A percentile compares a stretch with the other conserved stretches of the same genome.
Conservation (phyloP, 805 yeast genomes). For the Candida saitoana region DNA sequence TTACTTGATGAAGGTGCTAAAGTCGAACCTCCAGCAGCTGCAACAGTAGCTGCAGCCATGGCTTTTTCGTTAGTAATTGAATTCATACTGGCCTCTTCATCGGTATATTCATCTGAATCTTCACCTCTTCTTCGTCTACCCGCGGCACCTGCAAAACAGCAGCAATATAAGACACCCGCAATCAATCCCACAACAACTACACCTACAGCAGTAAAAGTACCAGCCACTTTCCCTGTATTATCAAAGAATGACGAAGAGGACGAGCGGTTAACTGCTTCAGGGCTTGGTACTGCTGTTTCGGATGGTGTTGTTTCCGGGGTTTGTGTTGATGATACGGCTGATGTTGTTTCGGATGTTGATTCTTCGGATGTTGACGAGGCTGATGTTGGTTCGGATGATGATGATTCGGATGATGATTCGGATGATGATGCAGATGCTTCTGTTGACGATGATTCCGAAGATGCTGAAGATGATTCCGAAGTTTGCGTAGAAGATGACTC, state of each 20-base stretch:
- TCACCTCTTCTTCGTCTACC: slow-evolving; percentile 7
- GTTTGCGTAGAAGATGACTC: no score
- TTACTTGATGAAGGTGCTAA: slow-evolving; percentile 3
- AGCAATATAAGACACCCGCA: slow-evolving; percentile 39
- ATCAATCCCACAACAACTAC: slow-evolving; percentile 49
- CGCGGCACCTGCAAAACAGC: slow-evolving; percentile 19
- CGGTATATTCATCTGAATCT: slow-evolving; percentile 26
- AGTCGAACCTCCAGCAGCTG: slow-evolving; percentile 1
- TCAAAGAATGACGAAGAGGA: slow-evolving; percentile 50
- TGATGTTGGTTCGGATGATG: slow-evolving; percentile 16
- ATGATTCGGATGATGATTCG: slow-evolving; percentile 9
- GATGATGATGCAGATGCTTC: slow-evolving; percentile 8
- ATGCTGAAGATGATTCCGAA: slow-evolving; percentile 6
- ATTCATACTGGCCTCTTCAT: slow-evolving; percentile 29
- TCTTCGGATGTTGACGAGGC: slow-evolving; percentile 20
- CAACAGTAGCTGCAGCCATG: slow-evolving; percentile 1
- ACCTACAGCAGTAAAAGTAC: slow-evolving; percentile 79
- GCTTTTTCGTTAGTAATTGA: slow-evolving; percentile 19
- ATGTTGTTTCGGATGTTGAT: slow-evolving; percentile 13
- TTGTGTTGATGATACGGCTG: slow-evolving; percentile 20
- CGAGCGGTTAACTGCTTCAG: slow-evolving; percentile 9
- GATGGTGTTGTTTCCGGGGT: slow-evolving; percentile 15
- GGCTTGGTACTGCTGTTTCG: slow-evolving; percentile 14
- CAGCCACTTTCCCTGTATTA: slow-evolving; percentile 76
- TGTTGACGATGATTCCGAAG: slow-evolving; percentile 3